Base-by-base conservation (phyloP, 805 yeast species). In the Candida odintsovae region DNA sequence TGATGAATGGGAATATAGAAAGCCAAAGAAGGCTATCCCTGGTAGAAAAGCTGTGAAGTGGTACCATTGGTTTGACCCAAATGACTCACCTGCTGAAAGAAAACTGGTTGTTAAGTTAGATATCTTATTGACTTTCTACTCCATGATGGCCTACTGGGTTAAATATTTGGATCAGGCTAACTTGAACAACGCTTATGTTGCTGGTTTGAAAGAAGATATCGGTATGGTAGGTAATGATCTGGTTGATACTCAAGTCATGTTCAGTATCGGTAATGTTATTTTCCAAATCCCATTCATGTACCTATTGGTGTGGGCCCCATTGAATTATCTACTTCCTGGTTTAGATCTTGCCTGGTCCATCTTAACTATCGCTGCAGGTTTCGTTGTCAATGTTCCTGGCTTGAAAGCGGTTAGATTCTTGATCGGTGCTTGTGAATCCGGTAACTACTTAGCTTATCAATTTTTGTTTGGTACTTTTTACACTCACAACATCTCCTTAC, bases 221-320 rank as follows among this genome's bases (percentile, higher is more conserved):
- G 67, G 72, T 2, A 75, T 86, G 75, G 58, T 69, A 45, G 86
- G 86, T 13, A 81, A 82, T 56, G 89, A 83, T 54, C 72, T 82
- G 49, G 77, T 80, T 46, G 67, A 81, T 53, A 76, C 85, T 2
- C 79, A 79, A 43, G 78, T 79, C 6, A 64, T 82, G 55, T 80
- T 78, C 57, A 73, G 71, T 41, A 78, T 82, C 18, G 90, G 88
- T 44, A 69, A 78, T 36, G 75, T 78, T 40, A 68, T 85, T 4
- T 78, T 82, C 55, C 86, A 82, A 62, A 62, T 84, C 44, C 90
- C 90, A 1, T 80, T 80, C 68, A 72, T 80, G 71, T 81, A 77
- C 56, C 55, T 82, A 11, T 65, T 85, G 79, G 36, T 64, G 69
- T 35, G 20, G 6, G 22, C 20, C 25, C 84, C 87, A 10, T 64